These are phyloP conservation scores for Golubevia sp. DNA, from an alignment of 1,284 basidiomycete species.

Conservation along the genomic window DNA sequence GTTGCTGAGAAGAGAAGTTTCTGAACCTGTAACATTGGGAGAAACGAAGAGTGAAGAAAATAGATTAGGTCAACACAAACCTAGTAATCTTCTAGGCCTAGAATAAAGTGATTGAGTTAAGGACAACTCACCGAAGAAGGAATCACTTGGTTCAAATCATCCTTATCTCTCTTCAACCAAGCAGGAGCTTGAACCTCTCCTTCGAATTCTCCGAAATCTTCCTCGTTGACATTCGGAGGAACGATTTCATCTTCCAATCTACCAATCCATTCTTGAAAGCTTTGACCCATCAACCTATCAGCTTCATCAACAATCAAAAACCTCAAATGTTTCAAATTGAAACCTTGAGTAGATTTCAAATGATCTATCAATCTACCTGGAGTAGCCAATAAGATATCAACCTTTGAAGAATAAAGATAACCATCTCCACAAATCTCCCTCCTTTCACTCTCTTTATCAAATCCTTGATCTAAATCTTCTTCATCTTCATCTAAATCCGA, in stretches of 20 bases:
- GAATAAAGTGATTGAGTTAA: too few species aligned
- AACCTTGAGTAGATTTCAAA: conserved; percentile 81
- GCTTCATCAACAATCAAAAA: conserved; percentile 98
- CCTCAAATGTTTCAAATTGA: conserved; percentile 88
- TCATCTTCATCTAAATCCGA: conserved; percentile 60
- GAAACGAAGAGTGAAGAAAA: conserved; percentile 40
- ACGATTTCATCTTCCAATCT: conserved; percentile 76
- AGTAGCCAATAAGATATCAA: conserved; percentile 93
- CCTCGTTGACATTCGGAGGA: conserved; percentile 62
- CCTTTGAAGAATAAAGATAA: conserved; percentile 63
- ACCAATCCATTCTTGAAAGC: conserved; percentile 92
- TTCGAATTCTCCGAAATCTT: too few species aligned
- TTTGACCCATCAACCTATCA: conserved; percentile 88
- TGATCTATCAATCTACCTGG: conserved; percentile 95
- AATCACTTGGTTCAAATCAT: not conserved
- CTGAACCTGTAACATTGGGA: conserved; percentile 68
- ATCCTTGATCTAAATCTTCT: conserved; percentile 63
- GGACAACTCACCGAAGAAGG: too few species aligned
- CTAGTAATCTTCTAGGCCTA: not conserved
- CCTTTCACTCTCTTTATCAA: too few species aligned
- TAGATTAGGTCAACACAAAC: not conserved
- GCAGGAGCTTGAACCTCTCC: not conserved
- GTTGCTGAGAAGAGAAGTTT: conserved; percentile 97
- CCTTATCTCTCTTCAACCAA: not conserved
- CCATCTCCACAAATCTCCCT: too few species aligned